Evolutionary conservation across 768 basidiomycete species (phyloP).

Genomic region (Lactarius vividus): DNA sequence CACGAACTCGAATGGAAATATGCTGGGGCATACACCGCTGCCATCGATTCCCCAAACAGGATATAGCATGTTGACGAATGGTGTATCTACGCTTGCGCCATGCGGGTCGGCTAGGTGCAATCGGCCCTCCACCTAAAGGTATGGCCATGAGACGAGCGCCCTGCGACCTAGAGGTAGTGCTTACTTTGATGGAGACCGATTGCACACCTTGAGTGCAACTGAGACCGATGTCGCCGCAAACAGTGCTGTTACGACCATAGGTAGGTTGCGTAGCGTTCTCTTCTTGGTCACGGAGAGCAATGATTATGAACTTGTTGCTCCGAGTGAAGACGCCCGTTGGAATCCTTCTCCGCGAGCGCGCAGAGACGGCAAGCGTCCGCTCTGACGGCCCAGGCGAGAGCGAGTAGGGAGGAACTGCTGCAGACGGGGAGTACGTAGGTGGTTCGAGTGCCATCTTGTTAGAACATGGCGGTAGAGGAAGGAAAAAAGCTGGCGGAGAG

Average conservation of each 20-base stretch:
- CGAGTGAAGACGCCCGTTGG: slow-evolving; percentile 45
- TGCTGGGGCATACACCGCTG: slow-evolving; percentile 33
- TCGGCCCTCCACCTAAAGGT: slow-evolving; percentile 30
- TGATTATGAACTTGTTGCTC: slow-evolving; percentile 39
- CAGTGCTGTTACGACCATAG: slow-evolving; percentile 43
- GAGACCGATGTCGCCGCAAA: slow-evolving; percentile 46
- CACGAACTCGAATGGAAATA: slow-evolving; percentile 41
- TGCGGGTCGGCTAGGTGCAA: slow-evolving; percentile 24
- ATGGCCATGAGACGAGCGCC: neutral
- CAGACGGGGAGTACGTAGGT: slow-evolving; percentile 54
- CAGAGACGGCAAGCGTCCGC: slow-evolving; percentile 50
- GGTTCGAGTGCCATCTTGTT: slow-evolving; percentile 29
- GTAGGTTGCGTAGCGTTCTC: slow-evolving; percentile 38
- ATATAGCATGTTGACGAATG: slow-evolving; percentile 22
- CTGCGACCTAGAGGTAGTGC: neutral
- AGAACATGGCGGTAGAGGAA: neutral
- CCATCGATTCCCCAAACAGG: slow-evolving; percentile 27
- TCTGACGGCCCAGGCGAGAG: slow-evolving; percentile 52
- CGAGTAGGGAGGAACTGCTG: slow-evolving; percentile 58
- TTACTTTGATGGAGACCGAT: slow-evolving; percentile 47
- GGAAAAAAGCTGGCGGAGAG: neutral
- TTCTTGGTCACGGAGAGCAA: slow-evolving; percentile 50
- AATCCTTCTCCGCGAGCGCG: slow-evolving; percentile 17
- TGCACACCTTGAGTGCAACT: slow-evolving; percentile 40
- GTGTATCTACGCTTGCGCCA: slow-evolving; percentile 3